A percentile compares a stretch with the other conserved stretches of the same genome.
phyloP scores from a whole-genome alignment of 208 protist genomes.

The Acanthamoeba castellanii region DNA sequence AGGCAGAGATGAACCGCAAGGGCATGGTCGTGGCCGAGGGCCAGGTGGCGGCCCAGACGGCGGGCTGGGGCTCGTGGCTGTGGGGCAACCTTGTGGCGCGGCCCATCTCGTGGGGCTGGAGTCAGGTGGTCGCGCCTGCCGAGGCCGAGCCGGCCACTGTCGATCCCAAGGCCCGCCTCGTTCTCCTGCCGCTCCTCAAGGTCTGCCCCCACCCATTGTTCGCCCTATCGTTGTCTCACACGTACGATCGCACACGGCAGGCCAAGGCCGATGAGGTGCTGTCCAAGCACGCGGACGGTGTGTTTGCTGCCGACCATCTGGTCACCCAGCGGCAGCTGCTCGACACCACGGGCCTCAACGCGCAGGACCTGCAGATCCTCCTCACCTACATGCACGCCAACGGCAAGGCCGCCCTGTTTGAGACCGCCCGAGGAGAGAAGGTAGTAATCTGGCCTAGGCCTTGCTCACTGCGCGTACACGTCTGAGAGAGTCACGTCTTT shows the following conservation, averaged over 20 bases:
- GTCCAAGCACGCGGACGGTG: not conserved
- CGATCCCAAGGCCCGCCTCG: slow-evolving; percentile 7
- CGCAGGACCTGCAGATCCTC: slow-evolving; percentile 22
- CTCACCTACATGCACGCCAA: not conserved
- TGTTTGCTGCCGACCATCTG: slow-evolving; percentile 38
- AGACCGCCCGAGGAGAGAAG: not conserved
- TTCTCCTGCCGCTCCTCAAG: slow-evolving; percentile 2
- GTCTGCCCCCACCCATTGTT: not conserved
- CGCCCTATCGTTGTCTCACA: not conserved
- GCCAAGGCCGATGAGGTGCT: not conserved
- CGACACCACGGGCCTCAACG: not conserved
- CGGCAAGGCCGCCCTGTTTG: slow-evolving; percentile 24
- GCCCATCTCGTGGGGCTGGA: slow-evolving; percentile 51
- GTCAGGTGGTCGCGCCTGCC: not conserved
- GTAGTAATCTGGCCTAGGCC: too few species aligned
- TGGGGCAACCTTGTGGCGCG: slow-evolving; percentile 33
- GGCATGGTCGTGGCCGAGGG: not conserved
- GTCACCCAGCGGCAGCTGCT: not conserved
- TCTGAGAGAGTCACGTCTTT: too few species aligned
- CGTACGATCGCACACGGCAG: not conserved
- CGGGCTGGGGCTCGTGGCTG: slow-evolving; percentile 50
- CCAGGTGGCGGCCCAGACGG: not conserved
- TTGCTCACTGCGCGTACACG: not conserved
- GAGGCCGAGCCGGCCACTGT: not conserved
- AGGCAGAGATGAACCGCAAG: slow-evolving; percentile 60